Conservation (phyloP, 305 asterid genomes). For the Coffea humblotiana region DNA sequence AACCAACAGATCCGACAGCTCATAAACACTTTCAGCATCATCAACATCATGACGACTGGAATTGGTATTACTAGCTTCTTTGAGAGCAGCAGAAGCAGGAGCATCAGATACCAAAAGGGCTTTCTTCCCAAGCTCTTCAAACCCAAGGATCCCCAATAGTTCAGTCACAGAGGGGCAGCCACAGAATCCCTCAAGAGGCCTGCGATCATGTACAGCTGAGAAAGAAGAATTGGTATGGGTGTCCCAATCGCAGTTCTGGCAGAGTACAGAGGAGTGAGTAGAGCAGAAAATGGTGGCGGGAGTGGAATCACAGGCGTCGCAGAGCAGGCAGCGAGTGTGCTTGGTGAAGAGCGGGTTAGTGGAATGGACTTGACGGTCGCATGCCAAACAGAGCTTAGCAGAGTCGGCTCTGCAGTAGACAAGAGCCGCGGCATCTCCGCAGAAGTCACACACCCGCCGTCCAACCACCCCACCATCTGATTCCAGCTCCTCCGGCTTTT, state of each 20-base stretch:
- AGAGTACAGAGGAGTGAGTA: slow-evolving; percentile 59
- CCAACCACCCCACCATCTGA: not conserved
- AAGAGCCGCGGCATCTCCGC: slow-evolving; percentile 58
- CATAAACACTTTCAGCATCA: slow-evolving; percentile 36
- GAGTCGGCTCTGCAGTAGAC: slow-evolving; percentile 90
- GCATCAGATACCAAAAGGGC: slow-evolving; percentile 25
- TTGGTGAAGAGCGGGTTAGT: slow-evolving; percentile 80
- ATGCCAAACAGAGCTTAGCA: slow-evolving; percentile 75
- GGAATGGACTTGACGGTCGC: slow-evolving; percentile 86
- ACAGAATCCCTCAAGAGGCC: slow-evolving; percentile 75
- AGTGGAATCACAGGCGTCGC: slow-evolving; percentile 67
- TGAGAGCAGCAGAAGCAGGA: slow-evolving; percentile 4
- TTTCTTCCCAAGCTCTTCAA: slow-evolving; percentile 73
- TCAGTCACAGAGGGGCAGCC: slow-evolving; percentile 77
- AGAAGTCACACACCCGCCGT: slow-evolving; percentile 68
- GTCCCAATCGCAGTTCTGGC: slow-evolving; percentile 99
- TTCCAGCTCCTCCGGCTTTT: slow-evolving; percentile 2
- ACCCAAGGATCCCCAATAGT: slow-evolving; percentile 58
- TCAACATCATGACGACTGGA: not conserved
- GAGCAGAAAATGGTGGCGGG: slow-evolving; percentile 79
- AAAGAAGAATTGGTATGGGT: slow-evolving; percentile 33
- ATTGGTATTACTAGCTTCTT: not conserved
- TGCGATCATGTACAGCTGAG: slow-evolving; percentile 58
- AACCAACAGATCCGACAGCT: slow-evolving; percentile 54
- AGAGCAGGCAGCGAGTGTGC: slow-evolving; percentile 75